Conservation (phyloP, 805 yeast genomes). For the Helenozyma baotianmanensis region DNA sequence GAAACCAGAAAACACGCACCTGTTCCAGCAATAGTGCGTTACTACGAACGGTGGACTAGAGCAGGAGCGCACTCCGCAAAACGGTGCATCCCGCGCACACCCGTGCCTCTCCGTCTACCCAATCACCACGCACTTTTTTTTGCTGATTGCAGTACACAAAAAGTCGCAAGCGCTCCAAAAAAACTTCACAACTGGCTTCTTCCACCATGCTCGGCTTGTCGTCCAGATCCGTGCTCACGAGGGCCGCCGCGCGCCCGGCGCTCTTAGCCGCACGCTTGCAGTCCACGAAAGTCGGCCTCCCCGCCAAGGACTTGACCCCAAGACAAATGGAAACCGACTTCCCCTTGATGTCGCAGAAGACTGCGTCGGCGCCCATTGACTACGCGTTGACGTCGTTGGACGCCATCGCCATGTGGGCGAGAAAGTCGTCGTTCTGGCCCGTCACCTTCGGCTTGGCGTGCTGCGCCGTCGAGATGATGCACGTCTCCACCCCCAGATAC, state of each 20-base stretch:
- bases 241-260: constrained; percentile 1
- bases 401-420: constrained; percentile 83
- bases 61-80: too few relatives aligned
- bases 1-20: too few relatives aligned
- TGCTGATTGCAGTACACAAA: constrained; percentile 28
- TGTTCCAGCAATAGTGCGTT: too few relatives aligned
- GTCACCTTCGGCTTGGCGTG: constrained; percentile 89
- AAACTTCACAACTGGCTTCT: constrained; percentile 2
- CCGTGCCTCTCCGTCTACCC: constrained; percentile 20
- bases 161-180: constrained; percentile 5
- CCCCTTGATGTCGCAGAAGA: constrained; percentile 66
- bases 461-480: constrained; percentile 96
- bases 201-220: constrained; percentile 24
- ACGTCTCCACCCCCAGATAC: constrained; percentile 83
- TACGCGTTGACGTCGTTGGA: constrained; percentile 80
- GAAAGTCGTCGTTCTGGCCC: constrained; percentile 92
- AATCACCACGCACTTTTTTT: constrained; percentile 29
- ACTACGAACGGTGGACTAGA: too few relatives aligned
- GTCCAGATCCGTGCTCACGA: constrained; percentile 19
- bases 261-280: constrained; percentile 16
- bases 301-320: constrained; percentile 45
- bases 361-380: constrained; percentile 54
- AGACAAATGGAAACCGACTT: constrained; percentile 57
- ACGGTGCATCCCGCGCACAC: too few relatives aligned
- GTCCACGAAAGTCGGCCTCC: constrained; percentile 19